Percentiles rank a stretch among this genome's conserved stretches.
These are phyloP conservation scores for Amborella trichopoda DNA, from an alignment of 164 flowering plant genomes.

Conservation along the genomic window DNA sequence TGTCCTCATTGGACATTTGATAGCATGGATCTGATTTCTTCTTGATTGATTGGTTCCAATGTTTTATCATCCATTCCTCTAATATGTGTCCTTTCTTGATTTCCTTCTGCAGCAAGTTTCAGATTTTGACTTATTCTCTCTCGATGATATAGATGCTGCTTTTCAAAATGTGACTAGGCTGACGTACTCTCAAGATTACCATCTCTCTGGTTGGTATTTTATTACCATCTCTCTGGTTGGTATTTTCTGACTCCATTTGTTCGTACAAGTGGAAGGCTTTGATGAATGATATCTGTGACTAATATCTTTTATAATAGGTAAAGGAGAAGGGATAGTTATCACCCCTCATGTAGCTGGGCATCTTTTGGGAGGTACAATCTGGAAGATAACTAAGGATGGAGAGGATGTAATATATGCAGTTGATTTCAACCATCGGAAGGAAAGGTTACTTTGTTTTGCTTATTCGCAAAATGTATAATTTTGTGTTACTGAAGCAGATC, in stretches of 20 bases:
- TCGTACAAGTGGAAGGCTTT: constrained; percentile 1
- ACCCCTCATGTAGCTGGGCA: constrained; percentile 98
- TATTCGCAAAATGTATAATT: not conserved
- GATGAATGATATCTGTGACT: too few relatives aligned
- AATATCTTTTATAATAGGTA: constrained; percentile 42
- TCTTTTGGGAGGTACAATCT: constrained; percentile 86
- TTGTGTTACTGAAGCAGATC: not conserved
- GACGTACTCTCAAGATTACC: constrained; percentile 80
- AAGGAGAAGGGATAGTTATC: constrained; percentile 96
- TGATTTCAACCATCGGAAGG: constrained; percentile 94
- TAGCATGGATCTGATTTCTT: too few relatives aligned
- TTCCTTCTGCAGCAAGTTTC: constrained; percentile 78
- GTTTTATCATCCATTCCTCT: too few relatives aligned
- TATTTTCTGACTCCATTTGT: not conserved
- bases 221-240: constrained; percentile 68
- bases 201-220: constrained; percentile 15
- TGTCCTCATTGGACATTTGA: too few relatives aligned
- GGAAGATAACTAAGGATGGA: constrained; percentile 98
- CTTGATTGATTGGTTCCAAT: too few relatives aligned
- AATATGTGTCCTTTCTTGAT: not conserved
- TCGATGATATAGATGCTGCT: constrained; percentile 90
- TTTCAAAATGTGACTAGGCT: constrained; percentile 75
- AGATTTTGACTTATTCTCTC: constrained; percentile 79
- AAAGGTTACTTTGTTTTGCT: constrained; percentile 34
- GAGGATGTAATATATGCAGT: constrained; percentile 97